Evolutionary conservation across 148 eudicot genomes (phyloP).

Genomic region (Rheum nobile): DNA sequence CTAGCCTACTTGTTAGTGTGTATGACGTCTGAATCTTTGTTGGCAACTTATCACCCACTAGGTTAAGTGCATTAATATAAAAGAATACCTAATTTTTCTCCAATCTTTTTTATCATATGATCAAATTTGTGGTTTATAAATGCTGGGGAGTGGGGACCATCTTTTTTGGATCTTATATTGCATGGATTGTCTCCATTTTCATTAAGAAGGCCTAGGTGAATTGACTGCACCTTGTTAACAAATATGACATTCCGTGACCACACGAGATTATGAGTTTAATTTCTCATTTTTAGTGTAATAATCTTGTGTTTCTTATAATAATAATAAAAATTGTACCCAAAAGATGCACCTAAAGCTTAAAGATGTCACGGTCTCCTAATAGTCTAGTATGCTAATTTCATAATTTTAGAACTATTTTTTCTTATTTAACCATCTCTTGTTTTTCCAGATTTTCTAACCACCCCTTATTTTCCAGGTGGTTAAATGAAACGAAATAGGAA

Average conservation of each 20-base stretch:
- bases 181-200: not conserved
- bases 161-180: not conserved
- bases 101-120: not conserved
- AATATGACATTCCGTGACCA: too few species aligned
- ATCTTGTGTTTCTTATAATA: too few species aligned
- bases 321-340: too few species aligned
- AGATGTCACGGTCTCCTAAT: not conserved
- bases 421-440: too few species aligned
- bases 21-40: not conserved
- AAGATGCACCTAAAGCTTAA: not conserved
- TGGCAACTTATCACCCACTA: slow-evolving; percentile 10
- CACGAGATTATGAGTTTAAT: too few species aligned
- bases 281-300: too few species aligned
- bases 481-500: not conserved
- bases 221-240: not conserved
- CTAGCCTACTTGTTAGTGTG: not conserved
- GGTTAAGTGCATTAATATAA: not conserved
- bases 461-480: not conserved
- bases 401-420: too few species aligned
- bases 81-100: not conserved
- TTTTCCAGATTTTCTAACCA: too few species aligned
- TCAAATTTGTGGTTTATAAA: not conserved
- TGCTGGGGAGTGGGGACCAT: not conserved
- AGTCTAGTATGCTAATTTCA: too few species aligned
- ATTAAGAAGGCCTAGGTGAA: not conserved